Evolutionary conservation across 2,329 filamentous ascomycete species (phyloP).

Genomic region (Ceratocystiopsis minuta): DNA sequence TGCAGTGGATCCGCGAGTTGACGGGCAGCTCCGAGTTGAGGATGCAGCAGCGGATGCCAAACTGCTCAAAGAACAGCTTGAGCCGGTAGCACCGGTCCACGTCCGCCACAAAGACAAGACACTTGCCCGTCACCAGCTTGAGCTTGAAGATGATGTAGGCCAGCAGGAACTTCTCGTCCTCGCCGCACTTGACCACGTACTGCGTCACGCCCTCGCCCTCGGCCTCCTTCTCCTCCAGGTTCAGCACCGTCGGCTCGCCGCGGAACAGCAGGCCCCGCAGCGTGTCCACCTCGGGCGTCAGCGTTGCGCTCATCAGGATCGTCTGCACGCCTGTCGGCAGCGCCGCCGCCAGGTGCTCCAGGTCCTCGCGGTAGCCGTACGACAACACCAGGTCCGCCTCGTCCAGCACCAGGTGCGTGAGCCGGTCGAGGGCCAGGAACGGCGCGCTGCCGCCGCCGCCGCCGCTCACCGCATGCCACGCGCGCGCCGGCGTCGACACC

Average conservation of each 20-base stretch:
- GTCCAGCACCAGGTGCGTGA: slow-evolving; percentile 73
- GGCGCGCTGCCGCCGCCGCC: slow-evolving; percentile 31
- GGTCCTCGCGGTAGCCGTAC: slow-evolving; percentile 84
- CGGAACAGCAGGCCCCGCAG: slow-evolving; percentile 74
- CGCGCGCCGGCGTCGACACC: slow-evolving; percentile 76
- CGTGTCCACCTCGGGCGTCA: slow-evolving; percentile 66
- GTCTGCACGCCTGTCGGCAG: slow-evolving; percentile 78
- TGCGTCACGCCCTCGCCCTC: slow-evolving; percentile 65
- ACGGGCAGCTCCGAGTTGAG: slow-evolving; percentile 89
- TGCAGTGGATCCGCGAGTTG: slow-evolving; percentile 82
- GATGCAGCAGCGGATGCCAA: slow-evolving; percentile 83
- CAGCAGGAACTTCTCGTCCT: slow-evolving; percentile 91
- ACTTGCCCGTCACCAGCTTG: slow-evolving; percentile 83
- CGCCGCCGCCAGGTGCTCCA: slow-evolving; percentile 58
- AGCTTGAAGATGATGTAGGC: slow-evolving; percentile 92
- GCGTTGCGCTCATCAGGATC: slow-evolving; percentile 81
- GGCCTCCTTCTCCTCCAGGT: slow-evolving; percentile 67
- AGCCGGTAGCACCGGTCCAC: slow-evolving; percentile 79
- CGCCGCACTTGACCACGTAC: slow-evolving; percentile 80
- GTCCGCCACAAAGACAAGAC: slow-evolving; percentile 54
- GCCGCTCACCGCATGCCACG: slow-evolving; percentile 46
- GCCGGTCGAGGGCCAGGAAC: slow-evolving; percentile 48
- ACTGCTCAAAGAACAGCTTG: slow-evolving; percentile 92
- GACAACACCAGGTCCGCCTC: slow-evolving; percentile 87
- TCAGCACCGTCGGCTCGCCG: slow-evolving; percentile 52